Base-by-base conservation (phyloP, 2,329 filamentous ascomycete species). In the Emmonsiellopsis sp. region DNA sequence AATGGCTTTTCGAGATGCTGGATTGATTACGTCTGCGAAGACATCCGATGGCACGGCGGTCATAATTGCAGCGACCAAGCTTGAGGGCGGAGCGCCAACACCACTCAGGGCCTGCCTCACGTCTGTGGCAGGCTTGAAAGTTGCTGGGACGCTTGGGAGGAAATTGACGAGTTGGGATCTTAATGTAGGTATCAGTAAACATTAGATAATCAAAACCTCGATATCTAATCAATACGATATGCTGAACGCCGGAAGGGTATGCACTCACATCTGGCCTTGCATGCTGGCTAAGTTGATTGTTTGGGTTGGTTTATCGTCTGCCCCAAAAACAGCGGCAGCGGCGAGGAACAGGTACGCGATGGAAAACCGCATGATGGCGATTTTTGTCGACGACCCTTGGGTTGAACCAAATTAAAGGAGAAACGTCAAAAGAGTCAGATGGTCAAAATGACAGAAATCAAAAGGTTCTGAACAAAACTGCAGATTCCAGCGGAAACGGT, bases 1-100 rank as follows among this genome's bases (percentile, higher is more conserved):
- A 5, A 69, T 57, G 0, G 65, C 59, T 37, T 61, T 65, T 48
- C 67, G 65, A 31, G 63, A 61, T 3, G 56, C 48, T 0, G 65
- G 63, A 34, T 68, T 56, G 40, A 68, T 51, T 0, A 70, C 54
- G 20, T 69, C 62, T 31, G 63, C 60, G 30, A 69, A 57, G 0
- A 65, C 67, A 0, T 61, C 60, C 2, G 66, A 51, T 2, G 67
- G 67, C 2, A 70, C 61, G 5, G 61, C 62, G 1, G 65, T 63
- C 42, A 68, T 58, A 44, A 70, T 63, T 26, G 66, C 61, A 2
- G 55, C 56, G 51, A 69, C 59, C 37, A 70, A 57, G 1, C 62
- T 59, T 26, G 57, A 57, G 0, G 68, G 67, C 20, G 32, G 32
- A 20, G 44, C 44, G 20, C 44, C 44, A 9, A 47, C 44, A 8